phyloP scores from a whole-genome alignment of 2,329 filamentous ascomycete species.

The Raffaelea ambrosiae region DNA sequence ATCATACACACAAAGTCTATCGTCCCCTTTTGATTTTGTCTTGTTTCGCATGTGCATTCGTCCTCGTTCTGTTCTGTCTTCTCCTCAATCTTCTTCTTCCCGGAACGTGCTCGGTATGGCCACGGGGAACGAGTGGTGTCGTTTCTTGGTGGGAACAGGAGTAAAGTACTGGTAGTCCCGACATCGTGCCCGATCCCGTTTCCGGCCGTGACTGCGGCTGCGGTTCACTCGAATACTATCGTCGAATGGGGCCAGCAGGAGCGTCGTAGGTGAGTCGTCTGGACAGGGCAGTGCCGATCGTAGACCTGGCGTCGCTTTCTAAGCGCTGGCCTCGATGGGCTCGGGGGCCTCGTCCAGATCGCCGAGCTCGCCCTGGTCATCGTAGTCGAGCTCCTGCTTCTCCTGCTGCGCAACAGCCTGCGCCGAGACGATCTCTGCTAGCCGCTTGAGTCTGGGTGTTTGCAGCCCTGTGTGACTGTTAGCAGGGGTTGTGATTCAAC shows the following conservation, averaged over 20 bases:
- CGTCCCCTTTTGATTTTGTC: too few relatives aligned
- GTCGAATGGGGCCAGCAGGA: constrained; percentile 17
- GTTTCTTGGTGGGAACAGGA: too few relatives aligned
- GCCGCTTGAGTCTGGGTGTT: constrained; percentile 86
- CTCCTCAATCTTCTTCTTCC: background rate
- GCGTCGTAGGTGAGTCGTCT: constrained; percentile 17
- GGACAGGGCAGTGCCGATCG: constrained; percentile 12
- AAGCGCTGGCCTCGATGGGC: constrained; percentile 26
- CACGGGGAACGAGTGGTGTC: background rate
- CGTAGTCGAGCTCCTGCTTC: constrained; percentile 55
- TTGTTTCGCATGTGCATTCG: constrained; percentile 1
- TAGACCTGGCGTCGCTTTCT: constrained; percentile 18
- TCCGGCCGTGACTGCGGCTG: constrained; percentile 4
- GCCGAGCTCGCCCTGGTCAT: constrained; percentile 37
- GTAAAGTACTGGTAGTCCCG: too few relatives aligned
- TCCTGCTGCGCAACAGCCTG: constrained; percentile 96
- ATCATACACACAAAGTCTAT: too few relatives aligned
- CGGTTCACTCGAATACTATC: constrained; percentile 1
- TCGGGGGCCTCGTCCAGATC: constrained; percentile 41
- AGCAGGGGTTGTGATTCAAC: background rate
- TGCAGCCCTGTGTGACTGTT: constrained; percentile 63
- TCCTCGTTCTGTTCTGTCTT: background rate
- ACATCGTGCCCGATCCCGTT: background rate
- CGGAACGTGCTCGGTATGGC: background rate
- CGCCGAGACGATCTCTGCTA: constrained; percentile 96